Base-by-base conservation (phyloP, 495 filamentous ascomycete species). In the Penicillium desertorum region DNA sequence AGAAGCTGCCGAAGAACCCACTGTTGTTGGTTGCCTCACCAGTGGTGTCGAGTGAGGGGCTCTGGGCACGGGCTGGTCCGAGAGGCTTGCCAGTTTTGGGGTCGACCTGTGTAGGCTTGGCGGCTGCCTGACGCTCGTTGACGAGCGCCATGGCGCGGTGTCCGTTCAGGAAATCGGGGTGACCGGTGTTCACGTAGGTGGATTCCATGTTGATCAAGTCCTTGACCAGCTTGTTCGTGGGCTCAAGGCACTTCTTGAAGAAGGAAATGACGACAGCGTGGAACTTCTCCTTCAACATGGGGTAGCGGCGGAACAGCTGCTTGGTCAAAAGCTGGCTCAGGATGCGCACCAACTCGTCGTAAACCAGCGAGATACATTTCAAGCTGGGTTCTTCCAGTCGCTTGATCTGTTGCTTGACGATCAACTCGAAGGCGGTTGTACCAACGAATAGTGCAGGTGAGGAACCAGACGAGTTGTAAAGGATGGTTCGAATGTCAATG, bases 361-460 rank as follows among this genome's bases (percentile, higher is more conserved):
- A 99, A 12, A 99, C 93, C 51, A 99, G 79, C 34, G 89, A 92
- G 42, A 94, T 92, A 80, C 95, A 99, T 77, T 96, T 98, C 69
- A 95, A 74, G 72, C 91, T 96, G 29, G 95, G 95, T 56, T 99
- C 95, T 73, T 99, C 95, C 47, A 99, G 74, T 45, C 95, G 84
- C 81, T 87, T 95, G 74, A 99, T 99, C 71, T 99, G 91, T 70
- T 97, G 89, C 83, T 98, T 99, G 61, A 98, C 95, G 62, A 99
- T 96, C 49, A 96, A 80, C 71, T 99, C 95, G 57, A 99, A 99
- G 4, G 95, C 95, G 1, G 91, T 94, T 9, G 95, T 98, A 51
- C 93, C 94, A 39, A 99, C 95, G 71, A 99, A 99, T 12, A 99
- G 86, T 6, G 95, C 92, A 5, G 95, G 95, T 10, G 95, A 97